Evolutionary conservation across 768 basidiomycete genomes (phyloP).

Genomic region (Russula sp.): DNA sequence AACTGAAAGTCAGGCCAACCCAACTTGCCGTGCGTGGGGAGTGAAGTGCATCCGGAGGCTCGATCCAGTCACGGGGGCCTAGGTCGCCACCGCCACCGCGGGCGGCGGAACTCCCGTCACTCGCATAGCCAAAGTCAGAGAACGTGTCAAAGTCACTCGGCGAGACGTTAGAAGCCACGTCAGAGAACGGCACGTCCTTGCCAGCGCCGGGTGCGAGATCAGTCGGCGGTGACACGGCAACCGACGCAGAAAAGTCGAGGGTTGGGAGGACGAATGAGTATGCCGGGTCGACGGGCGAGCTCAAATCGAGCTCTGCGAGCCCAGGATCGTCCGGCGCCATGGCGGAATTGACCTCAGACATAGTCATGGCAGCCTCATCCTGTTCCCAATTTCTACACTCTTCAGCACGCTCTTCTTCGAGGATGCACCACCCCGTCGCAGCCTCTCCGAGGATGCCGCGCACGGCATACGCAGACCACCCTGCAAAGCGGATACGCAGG

Average conservation of each 20-base stretch:
- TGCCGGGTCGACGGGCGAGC: conserved; percentile 42
- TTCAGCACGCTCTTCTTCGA: conserved; percentile 46
- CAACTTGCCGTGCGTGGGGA: conserved; percentile 14
- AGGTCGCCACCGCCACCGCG: conserved; percentile 22
- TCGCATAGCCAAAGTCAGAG: conserved; percentile 1
- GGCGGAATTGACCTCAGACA: conserved; percentile 24
- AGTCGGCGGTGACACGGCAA: conserved; percentile 27
- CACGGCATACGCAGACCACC: conserved; percentile 64
- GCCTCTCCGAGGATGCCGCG: conserved; percentile 63
- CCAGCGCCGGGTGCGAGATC: conserved; percentile 16
- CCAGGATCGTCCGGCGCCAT: not conserved
- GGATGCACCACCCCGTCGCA: conserved; percentile 65
- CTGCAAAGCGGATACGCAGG: conserved; percentile 61
- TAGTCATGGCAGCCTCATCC: conserved; percentile 24
- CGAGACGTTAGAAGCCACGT: conserved; percentile 3
- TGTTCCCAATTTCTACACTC: not conserved
- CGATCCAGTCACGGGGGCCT: conserved; percentile 20
- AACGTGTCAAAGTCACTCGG: conserved; percentile 1
- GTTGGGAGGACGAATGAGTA: conserved; percentile 71
- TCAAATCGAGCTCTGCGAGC: conserved; percentile 9
- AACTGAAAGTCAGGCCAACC: conserved; percentile 37
- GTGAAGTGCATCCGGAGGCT: conserved; percentile 14
- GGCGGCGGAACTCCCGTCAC: conserved; percentile 6
- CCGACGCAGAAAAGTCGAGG: conserved; percentile 59
- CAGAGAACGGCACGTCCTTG: conserved; percentile 6